A percentile compares a stretch with the other conserved stretches of the same genome.
Evolutionary conservation across 208 protist species (phyloP).

Genomic region (Leishmania tarentolae): DNA sequence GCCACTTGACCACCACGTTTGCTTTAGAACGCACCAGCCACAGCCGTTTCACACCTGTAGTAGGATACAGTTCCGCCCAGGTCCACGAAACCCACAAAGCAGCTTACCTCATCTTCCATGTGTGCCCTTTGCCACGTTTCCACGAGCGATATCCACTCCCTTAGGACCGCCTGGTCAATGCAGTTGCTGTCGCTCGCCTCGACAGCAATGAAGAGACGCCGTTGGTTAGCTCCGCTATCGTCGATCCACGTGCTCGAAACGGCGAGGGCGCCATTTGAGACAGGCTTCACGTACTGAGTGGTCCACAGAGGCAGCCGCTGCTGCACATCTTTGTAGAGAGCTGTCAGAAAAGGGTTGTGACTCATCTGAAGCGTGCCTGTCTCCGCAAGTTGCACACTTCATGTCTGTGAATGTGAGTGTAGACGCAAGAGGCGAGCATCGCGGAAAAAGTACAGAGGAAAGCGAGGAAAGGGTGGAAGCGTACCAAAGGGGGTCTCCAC

Average conservation of each 20-base stretch:
- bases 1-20: neutral
- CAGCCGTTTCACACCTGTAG: conserved; percentile 43
- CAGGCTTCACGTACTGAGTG: conserved; percentile 15
- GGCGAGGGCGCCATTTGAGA: conserved; percentile 5
- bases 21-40: neutral
- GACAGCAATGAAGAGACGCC: conserved; percentile 41
- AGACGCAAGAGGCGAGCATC: neutral
- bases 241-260: conserved; percentile 16
- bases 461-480: neutral
- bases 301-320: conserved; percentile 48
- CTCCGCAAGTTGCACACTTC: neutral
- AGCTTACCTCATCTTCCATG: neutral
- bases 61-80: conserved; percentile 53
- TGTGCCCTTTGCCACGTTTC: neutral
- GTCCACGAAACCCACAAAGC: conserved; percentile 66
- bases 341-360: conserved; percentile 13
- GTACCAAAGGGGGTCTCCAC: neutral
- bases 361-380: neutral
- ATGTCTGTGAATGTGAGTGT: neutral
- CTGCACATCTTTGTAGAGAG: conserved; percentile 36
- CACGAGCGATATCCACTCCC: conserved; percentile 10
- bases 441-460: neutral
- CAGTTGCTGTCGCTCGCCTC: conserved; percentile 11
- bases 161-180: neutral
- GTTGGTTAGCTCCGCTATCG: neutral